A percentile compares a stretch with the other conserved stretches of the same genome.
These are phyloP conservation scores for Claviceps sp. DNA, from an alignment of 2,329 filamentous ascomycete genomes.

Conservation along the genomic window DNA sequence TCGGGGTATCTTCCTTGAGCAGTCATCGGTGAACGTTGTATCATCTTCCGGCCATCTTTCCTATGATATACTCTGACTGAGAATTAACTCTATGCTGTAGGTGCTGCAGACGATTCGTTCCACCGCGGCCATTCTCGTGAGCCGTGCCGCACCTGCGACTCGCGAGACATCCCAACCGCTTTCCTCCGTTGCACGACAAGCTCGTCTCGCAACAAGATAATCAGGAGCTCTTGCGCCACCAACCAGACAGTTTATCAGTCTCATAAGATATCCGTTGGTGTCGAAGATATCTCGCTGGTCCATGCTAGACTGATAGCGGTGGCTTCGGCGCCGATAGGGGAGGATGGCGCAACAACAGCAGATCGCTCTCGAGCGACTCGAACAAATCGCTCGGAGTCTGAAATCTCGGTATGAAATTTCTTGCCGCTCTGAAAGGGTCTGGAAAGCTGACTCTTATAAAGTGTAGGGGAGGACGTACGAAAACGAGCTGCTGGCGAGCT, in stretches of 20 bases:
- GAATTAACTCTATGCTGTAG: background rate
- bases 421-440: background rate
- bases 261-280: background rate
- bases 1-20: background rate
- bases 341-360: constrained; percentile 33
- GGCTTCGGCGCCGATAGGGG: constrained; percentile 14
- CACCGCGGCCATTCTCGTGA: constrained; percentile 2
- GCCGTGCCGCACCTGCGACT: background rate
- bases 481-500: constrained; percentile 41
- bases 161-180: constrained; percentile 3
- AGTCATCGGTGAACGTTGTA: background rate
- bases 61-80: background rate
- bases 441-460: constrained; percentile 11
- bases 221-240: background rate
- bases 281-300: constrained; percentile 7
- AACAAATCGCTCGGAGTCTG: constrained; percentile 40
- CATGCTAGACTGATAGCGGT: constrained; percentile 16
- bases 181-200: constrained; percentile 2
- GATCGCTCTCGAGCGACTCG: constrained; percentile 41
- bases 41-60: background rate
- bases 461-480: constrained; percentile 33
- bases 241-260: background rate
- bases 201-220: background rate
- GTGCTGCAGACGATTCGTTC: constrained; percentile 1
- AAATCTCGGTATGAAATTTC: constrained; percentile 35